Conservation (phyloP, 306 rosid species). For the Echinosophora koreensis region DNA sequence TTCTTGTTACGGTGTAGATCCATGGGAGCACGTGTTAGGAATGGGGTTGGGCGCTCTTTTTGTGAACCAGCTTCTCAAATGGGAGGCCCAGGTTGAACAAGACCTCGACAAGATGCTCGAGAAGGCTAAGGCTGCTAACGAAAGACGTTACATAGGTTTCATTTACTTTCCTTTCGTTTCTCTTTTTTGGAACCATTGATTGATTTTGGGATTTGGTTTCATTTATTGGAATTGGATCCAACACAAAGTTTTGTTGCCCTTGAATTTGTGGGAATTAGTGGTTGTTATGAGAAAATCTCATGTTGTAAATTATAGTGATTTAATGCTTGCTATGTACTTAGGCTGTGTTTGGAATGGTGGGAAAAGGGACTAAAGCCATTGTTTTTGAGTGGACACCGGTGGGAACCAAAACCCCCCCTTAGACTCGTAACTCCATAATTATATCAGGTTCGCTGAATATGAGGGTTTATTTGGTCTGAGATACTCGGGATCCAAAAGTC, state of each 20-base stretch:
- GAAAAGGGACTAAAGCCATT: background rate
- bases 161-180: background rate
- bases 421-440: too few species aligned
- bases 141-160: conserved; percentile 90
- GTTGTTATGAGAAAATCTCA: background rate
- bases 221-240: too few species aligned
- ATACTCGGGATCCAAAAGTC: too few species aligned
- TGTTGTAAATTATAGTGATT: background rate
- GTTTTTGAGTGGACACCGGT: background rate
- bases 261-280: background rate
- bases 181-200: background rate
- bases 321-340: background rate
- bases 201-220: background rate
- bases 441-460: too few species aligned
- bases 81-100: conserved; percentile 76
- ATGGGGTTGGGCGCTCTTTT: conserved; percentile 85
- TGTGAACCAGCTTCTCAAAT: conserved; percentile 74
- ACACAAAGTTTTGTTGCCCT: too few species aligned
- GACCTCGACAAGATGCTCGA: conserved; percentile 91
- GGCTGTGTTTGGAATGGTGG: background rate
- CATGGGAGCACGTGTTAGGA: conserved; percentile 95
- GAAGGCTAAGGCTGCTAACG: conserved; percentile 93
- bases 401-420: too few species aligned
- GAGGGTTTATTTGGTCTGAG: too few species aligned
- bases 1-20: conserved; percentile 60